Percentiles rank a stretch among this genome's conserved stretches.
phyloP scores from a whole-genome alignment of 768 basidiomycete species.

The Amanita rubescens region DNA sequence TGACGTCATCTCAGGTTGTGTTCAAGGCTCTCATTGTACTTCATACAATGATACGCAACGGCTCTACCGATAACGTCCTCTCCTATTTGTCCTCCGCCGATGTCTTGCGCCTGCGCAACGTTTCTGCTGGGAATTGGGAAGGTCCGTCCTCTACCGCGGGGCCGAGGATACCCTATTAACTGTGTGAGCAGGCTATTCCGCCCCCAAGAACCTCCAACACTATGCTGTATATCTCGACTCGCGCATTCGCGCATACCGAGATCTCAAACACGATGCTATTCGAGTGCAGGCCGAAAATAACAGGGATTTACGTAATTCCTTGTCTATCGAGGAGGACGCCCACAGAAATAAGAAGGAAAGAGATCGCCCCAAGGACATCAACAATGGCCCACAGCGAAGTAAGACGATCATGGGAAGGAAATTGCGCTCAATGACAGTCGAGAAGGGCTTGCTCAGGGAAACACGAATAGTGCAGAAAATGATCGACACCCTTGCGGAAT shows the following conservation, averaged over 20 bases:
- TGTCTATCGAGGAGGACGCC: slow-evolving; percentile 53
- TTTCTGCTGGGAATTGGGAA: slow-evolving; percentile 82
- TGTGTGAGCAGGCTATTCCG: slow-evolving; percentile 60
- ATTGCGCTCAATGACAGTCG: slow-evolving; percentile 85
- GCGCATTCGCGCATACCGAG: slow-evolving; percentile 80
- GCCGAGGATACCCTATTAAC: neutral
- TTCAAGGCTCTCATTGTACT: slow-evolving; percentile 96
- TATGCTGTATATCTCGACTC: slow-evolving; percentile 88
- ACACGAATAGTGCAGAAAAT: slow-evolving; percentile 85
- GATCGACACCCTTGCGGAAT: slow-evolving; percentile 83
- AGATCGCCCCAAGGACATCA: slow-evolving; percentile 23
- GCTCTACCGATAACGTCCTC: slow-evolving; percentile 91
- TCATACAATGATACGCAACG: slow-evolving; percentile 95
- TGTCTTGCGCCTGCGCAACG: slow-evolving; percentile 73
- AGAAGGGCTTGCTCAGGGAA: slow-evolving; percentile 91
- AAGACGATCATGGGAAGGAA: slow-evolving; percentile 81
- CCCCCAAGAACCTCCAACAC: slow-evolving; percentile 78
- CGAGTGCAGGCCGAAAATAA: slow-evolving; percentile 91
- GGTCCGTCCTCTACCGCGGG: slow-evolving; percentile 36
- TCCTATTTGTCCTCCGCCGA: slow-evolving; percentile 76
- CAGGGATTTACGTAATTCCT: slow-evolving; percentile 69
- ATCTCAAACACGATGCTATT: slow-evolving; percentile 91
- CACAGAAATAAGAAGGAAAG: slow-evolving; percentile 24
- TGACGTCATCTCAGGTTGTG: slow-evolving; percentile 57
- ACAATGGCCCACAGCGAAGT: slow-evolving; percentile 35